These are phyloP conservation scores for Abortiporus biennis DNA, from an alignment of 1,284 basidiomycete species.

Conservation along the genomic window DNA sequence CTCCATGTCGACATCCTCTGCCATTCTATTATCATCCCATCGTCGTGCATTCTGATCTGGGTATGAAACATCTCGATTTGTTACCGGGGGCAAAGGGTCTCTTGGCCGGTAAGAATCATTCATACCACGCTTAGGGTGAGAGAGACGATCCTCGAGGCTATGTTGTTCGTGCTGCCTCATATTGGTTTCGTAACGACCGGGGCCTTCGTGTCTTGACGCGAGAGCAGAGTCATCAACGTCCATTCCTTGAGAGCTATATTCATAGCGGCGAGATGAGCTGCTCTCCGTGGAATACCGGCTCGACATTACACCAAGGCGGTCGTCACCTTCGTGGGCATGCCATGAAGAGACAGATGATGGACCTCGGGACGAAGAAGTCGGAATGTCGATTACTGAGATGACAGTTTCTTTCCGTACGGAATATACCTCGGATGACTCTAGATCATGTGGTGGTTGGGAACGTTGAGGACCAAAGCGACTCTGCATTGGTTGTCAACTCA, in stretches of 20 bases:
- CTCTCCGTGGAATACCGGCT: background rate
- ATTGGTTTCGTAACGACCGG: background rate
- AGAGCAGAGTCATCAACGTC: constrained; percentile 1
- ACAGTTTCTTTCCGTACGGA: background rate
- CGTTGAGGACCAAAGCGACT: constrained; percentile 4
- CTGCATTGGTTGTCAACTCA: background rate
- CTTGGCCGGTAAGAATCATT: background rate
- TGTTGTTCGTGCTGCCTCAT: background rate
- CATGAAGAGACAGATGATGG: background rate
- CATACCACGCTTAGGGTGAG: background rate
- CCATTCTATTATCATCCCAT: background rate
- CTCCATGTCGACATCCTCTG: background rate
- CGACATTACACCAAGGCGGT: background rate
- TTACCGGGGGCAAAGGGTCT: background rate
- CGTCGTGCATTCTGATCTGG: background rate
- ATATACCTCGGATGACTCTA: background rate
- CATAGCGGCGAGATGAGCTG: background rate
- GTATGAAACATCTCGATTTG: too few species aligned
- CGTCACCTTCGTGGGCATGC: too few species aligned
- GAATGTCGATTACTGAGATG: background rate
- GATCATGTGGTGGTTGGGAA: background rate
- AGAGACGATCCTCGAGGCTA: background rate
- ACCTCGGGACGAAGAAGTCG: background rate
- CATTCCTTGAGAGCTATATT: background rate
- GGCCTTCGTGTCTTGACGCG: background rate